phyloP scores from a whole-genome alignment of 148 eudicot species.

The Rhododendron griersonianum region DNA sequence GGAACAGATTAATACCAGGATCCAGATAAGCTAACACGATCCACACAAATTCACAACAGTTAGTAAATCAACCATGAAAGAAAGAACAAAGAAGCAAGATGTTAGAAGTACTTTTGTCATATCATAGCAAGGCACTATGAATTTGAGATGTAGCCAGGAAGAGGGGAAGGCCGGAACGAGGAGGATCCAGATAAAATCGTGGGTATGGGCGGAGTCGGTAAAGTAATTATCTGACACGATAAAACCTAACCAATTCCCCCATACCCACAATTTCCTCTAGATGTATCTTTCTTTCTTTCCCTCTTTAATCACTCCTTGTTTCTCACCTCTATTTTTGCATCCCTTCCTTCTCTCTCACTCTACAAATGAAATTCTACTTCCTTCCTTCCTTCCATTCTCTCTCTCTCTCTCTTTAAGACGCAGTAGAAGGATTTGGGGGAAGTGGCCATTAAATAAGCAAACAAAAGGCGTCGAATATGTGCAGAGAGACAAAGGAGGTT shows the following conservation, averaged over 20 bases:
- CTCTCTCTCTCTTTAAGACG: neutral
- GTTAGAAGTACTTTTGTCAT: neutral
- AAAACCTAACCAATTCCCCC: neutral
- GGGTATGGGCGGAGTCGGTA: neutral
- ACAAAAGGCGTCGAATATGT: neutral
- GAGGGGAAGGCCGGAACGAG: neutral
- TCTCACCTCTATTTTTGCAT: too few species aligned
- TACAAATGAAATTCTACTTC: too few species aligned
- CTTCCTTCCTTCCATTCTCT: too few species aligned
- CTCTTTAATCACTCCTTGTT: neutral
- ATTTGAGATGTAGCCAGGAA: too few species aligned
- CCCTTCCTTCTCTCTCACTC: too few species aligned
- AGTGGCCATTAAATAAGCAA: neutral
- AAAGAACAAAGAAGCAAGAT: neutral
- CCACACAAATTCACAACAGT: neutral
- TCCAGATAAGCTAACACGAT: neutral
- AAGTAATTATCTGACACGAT: neutral
- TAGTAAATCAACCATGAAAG: neutral
- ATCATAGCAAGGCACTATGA: neutral
- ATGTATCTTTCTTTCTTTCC: neutral
- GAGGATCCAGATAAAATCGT: neutral
- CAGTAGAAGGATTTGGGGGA: neutral
- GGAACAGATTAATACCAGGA: neutral
- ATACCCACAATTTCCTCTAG: neutral
- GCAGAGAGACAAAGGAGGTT: neutral